A percentile compares a stretch with the other conserved stretches of the same genome.
Conservation (phyloP, 106 monocot species). For the Dendrobium officinale region DNA sequence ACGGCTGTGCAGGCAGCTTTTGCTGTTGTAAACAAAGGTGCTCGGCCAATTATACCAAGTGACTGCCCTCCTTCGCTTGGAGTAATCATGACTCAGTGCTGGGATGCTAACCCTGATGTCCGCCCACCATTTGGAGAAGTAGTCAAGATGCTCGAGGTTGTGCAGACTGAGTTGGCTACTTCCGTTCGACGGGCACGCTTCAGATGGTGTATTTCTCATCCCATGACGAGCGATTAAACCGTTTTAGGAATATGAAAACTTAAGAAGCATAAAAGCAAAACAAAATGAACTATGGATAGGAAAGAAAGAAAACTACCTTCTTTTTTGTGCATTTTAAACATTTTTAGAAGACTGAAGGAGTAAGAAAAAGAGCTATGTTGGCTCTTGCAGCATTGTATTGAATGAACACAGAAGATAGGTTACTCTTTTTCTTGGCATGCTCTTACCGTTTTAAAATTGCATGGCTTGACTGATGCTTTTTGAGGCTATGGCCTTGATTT, state of each 20-base stretch:
- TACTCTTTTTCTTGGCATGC: too few relatives aligned
- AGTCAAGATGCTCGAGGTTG: conserved; percentile 25
- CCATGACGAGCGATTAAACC: conserved; percentile 27
- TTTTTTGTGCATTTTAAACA: neutral
- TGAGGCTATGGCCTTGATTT: conserved; percentile 15
- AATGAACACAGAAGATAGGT: too few relatives aligned
- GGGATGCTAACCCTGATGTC: conserved; percentile 18
- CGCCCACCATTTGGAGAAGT: conserved; percentile 32
- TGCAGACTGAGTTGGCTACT: conserved; percentile 34
- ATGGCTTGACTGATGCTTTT: neutral
- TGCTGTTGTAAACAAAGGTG: conserved; percentile 64
- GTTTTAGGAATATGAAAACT: neutral
- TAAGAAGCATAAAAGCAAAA: neutral
- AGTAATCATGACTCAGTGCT: conserved; percentile 11
- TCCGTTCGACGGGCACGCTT: conserved; percentile 37
- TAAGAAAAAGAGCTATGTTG: neutral
- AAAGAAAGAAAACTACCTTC: neutral
- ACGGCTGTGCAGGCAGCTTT: conserved; percentile 65
- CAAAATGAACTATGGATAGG: neutral
- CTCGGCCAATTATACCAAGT: conserved; percentile 25
- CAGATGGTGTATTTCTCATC: conserved; percentile 31
- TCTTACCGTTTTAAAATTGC: neutral
- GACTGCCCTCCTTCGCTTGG: conserved; percentile 7
- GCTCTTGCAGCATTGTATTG: too few relatives aligned
- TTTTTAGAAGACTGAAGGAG: neutral